Conservation (phyloP, 108 stramenopile genomes). For the Skeletonema costatum region DNA sequence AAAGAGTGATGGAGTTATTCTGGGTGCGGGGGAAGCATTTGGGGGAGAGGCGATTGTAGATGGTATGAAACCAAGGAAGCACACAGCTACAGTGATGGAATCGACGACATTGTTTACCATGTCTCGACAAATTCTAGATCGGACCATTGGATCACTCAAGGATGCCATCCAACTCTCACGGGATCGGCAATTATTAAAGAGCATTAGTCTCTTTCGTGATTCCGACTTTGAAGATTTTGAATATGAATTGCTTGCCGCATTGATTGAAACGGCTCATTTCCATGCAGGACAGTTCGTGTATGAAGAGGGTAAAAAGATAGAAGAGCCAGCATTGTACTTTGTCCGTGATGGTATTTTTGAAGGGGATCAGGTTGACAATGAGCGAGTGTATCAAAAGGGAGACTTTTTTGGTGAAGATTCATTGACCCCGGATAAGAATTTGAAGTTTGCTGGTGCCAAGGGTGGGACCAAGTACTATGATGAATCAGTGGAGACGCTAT, state of each 20-base stretch:
- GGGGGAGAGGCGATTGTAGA: constrained; percentile 39
- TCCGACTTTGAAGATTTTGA: constrained; percentile 58
- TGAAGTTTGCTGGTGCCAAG: constrained; percentile 45
- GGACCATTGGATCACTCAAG: constrained; percentile 64
- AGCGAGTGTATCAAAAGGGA: constrained; percentile 56
- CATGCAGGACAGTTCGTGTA: constrained; percentile 68
- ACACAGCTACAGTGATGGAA: constrained; percentile 68
- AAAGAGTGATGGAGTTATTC: constrained; percentile 14
- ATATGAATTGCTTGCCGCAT: constrained; percentile 53
- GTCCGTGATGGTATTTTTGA: constrained; percentile 56
- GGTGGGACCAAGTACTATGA: constrained; percentile 36
- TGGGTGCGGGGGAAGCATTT: constrained; percentile 48
- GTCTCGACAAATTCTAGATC: constrained; percentile 62
- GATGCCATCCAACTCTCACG: constrained; percentile 31
- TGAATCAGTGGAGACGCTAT: constrained; percentile 41
- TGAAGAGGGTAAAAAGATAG: constrained; percentile 64
- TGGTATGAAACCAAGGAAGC: constrained; percentile 55
- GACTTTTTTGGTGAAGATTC: constrained; percentile 64
- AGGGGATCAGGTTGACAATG: constrained; percentile 55
- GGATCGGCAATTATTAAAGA: constrained; percentile 57
- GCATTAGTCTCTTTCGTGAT: constrained; percentile 46
- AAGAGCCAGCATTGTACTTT: constrained; percentile 57
- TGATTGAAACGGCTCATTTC: constrained; percentile 52
- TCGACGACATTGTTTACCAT: constrained; percentile 44
- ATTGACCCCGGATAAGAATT: constrained; percentile 70